Evolutionary conservation across 257 asterid genomes (phyloP).

Genomic region (Solanum gandarillasii): DNA sequence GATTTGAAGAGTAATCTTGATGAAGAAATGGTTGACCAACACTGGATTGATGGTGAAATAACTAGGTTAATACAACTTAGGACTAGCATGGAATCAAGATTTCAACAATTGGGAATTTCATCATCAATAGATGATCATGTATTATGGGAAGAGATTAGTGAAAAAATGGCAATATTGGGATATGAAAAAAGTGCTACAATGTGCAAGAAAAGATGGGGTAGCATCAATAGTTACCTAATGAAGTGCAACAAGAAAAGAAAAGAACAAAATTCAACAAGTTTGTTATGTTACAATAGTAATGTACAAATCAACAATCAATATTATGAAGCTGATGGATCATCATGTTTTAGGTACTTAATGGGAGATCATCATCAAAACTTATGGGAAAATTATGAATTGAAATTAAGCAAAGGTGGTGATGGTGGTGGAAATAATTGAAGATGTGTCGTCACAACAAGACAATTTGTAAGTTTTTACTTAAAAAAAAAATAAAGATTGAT

Average conservation of each 20-base stretch:
- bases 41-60: conserved; percentile 57
- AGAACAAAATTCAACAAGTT: conserved; percentile 30
- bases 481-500: background rate
- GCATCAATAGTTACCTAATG: conserved; percentile 32
- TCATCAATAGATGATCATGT: background rate
- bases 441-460: background rate
- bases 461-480: background rate
- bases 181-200: conserved; percentile 41
- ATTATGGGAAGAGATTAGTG: conserved; percentile 62
- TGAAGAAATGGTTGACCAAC: background rate
- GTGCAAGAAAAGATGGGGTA: conserved; percentile 68
- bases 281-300: conserved; percentile 1
- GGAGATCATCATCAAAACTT: conserved; percentile 38
- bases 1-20: conserved; percentile 5
- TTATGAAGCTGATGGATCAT: conserved; percentile 24
- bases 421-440: background rate
- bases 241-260: conserved; percentile 54
- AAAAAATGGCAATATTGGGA: conserved; percentile 56
- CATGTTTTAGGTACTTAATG: conserved; percentile 61
- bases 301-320: conserved; percentile 20
- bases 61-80: conserved; percentile 41
- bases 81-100: conserved; percentile 37
- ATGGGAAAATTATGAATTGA: conserved; percentile 51
- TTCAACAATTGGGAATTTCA: conserved; percentile 20
- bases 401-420: conserved; percentile 11